Percentiles rank a stretch among this genome's conserved stretches.
phyloP scores from a whole-genome alignment of 129 eudicot genomes.

The Artemisia argyi region DNA sequence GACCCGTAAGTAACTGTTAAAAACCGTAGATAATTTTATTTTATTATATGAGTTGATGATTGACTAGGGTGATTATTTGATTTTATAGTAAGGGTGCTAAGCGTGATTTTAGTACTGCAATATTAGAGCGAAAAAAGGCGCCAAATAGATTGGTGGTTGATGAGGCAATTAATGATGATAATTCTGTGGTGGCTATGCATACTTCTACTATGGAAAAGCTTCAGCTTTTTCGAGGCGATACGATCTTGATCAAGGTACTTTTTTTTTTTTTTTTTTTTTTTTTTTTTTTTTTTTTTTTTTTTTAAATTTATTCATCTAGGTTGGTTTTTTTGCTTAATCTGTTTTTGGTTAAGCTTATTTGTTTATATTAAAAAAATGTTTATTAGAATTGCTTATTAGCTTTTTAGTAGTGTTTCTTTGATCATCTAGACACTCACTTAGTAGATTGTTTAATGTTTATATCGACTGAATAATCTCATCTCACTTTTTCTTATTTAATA shows the following conservation, averaged over 20 bases:
- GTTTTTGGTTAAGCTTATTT: background rate
- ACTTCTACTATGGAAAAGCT: slow-evolving; percentile 92
- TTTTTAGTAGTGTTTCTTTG: no score
- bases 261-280: background rate
- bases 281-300: background rate
- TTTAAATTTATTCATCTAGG: background rate
- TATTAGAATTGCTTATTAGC: no score
- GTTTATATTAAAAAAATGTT: no score
- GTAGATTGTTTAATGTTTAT: no score
- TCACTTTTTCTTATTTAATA: no score
- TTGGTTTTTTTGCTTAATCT: background rate
- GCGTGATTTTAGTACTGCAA: slow-evolving; percentile 83
- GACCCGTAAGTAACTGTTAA: slow-evolving; percentile 53
- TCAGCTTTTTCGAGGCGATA: slow-evolving; percentile 90
- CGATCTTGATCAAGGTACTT: slow-evolving; percentile 67
- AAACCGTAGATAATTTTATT: no score
- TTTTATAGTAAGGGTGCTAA: slow-evolving; percentile 66
- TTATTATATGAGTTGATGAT: background rate
- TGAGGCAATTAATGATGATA: slow-evolving; percentile 84
- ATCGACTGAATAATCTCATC: no score
- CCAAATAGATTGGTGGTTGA: slow-evolving; percentile 81
- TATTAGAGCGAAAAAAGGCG: slow-evolving; percentile 83
- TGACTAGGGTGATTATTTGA: background rate
- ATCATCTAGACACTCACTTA: no score
- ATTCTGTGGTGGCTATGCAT: slow-evolving; percentile 76